These are phyloP conservation scores for Neurospora tetrasperma DNA, from an alignment of 495 filamentous ascomycete genomes.

Conservation along the genomic window DNA sequence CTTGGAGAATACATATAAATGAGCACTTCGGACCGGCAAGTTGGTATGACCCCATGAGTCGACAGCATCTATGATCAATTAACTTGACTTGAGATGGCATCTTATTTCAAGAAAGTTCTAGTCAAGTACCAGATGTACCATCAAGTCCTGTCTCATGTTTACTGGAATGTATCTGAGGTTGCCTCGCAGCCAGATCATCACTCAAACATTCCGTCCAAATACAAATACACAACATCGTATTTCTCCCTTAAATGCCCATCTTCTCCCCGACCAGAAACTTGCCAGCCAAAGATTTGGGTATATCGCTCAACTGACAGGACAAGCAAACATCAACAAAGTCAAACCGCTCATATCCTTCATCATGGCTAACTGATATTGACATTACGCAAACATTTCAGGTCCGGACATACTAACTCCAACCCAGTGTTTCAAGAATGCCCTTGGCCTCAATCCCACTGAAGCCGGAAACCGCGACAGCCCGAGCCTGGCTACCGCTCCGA, in stretches of 20 bases:
- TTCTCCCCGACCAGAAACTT: background rate
- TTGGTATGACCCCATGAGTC: too few species aligned
- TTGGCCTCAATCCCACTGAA: constrained; percentile 51
- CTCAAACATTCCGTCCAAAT: background rate
- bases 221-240: background rate
- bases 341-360: background rate
- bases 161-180: background rate
- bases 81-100: background rate
- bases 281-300: background rate
- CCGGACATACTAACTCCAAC: constrained; percentile 28
- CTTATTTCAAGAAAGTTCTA: background rate
- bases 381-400: background rate
- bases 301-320: background rate
- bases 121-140: background rate
- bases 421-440: constrained; percentile 49
- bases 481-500: constrained; percentile 56
- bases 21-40: too few species aligned
- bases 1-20: too few species aligned
- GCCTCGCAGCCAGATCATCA: background rate
- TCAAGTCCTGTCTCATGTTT: background rate
- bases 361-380: background rate
- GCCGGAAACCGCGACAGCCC: constrained; percentile 53
- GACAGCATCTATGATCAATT: background rate
- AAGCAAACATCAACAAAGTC: background rate
- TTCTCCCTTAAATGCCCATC: background rate